Percentiles rank a stretch among this genome's conserved stretches.
Evolutionary conservation across 2,329 filamentous ascomycete species (phyloP).

Genomic region (Aspergillus hiratsukae): DNA sequence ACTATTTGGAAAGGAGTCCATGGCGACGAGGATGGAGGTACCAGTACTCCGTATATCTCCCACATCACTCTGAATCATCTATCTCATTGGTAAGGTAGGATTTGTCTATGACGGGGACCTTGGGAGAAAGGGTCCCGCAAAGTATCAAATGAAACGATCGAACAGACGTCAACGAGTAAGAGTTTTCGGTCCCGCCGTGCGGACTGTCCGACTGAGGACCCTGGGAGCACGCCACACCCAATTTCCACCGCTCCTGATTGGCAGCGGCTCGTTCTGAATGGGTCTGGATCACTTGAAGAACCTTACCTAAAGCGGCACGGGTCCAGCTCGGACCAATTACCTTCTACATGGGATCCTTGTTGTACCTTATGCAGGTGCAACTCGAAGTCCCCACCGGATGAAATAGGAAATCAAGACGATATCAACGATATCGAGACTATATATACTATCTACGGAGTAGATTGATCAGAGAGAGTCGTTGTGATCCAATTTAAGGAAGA

Average conservation of each 20-base stretch:
- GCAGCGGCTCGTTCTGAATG: constrained; percentile 9
- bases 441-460: not conserved
- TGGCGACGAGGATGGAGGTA: constrained; percentile 6
- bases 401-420: not conserved
- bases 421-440: too few species aligned
- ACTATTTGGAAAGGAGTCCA: constrained; percentile 3
- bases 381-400: not conserved
- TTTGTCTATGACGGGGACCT: constrained; percentile 26
- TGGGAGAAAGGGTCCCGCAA: constrained; percentile 21
- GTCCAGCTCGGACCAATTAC: not conserved
- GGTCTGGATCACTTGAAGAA: not conserved
- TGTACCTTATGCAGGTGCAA: not conserved
- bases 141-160: too few species aligned
- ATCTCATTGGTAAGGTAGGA: not conserved
- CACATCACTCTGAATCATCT: not conserved
- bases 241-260: constrained; percentile 12
- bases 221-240: constrained; percentile 23
- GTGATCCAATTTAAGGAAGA: not conserved
- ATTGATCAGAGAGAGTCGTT: not conserved
- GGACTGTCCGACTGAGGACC: too few species aligned
- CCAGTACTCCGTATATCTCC: constrained; percentile 2
- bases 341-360: not conserved
- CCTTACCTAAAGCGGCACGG: not conserved
- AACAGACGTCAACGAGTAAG: not conserved
- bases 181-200: constrained; percentile 10